These are phyloP conservation scores for Wickerhamiella sergipiensis DNA, from an alignment of 805 yeast species.

Conservation along the genomic window DNA sequence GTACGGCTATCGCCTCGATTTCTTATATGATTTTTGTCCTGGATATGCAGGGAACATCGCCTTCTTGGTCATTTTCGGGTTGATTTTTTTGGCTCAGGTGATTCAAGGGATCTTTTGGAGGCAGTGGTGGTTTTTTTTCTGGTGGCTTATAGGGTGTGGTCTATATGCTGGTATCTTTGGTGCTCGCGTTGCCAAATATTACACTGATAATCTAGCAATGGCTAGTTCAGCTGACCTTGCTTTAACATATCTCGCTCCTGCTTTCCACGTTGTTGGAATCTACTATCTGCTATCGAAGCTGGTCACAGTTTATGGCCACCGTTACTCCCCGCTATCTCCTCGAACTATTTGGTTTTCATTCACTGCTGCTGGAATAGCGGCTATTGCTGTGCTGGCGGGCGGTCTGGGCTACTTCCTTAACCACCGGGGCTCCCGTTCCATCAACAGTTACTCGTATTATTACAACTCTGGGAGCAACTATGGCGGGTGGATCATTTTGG, in stretches of 20 bases:
- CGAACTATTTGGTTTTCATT: conserved; percentile 43
- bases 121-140: conserved; percentile 36
- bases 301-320: conserved; percentile 42
- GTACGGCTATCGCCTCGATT: no score
- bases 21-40: no score
- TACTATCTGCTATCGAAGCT: conserved; percentile 56
- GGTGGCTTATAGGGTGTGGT: conserved; percentile 28
- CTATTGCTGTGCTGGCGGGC: conserved; percentile 35
- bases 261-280: conserved; percentile 54
- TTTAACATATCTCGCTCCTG: conserved; percentile 46
- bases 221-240: conserved; percentile 49
- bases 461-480: not conserved
- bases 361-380: conserved; percentile 54
- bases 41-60: not conserved
- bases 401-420: conserved; percentile 16
- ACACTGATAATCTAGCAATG: conserved; percentile 22
- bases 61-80: not conserved
- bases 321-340: conserved; percentile 27
- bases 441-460: no score
- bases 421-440: no score
- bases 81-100: conserved; percentile 26
- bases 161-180: conserved; percentile 55
- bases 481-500: conserved; percentile 56
- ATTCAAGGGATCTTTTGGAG: conserved; percentile 30
- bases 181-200: conserved; percentile 37